phyloP scores from a whole-genome alignment of 495 filamentous ascomycete genomes.

The Aspergillus homomorphus region DNA sequence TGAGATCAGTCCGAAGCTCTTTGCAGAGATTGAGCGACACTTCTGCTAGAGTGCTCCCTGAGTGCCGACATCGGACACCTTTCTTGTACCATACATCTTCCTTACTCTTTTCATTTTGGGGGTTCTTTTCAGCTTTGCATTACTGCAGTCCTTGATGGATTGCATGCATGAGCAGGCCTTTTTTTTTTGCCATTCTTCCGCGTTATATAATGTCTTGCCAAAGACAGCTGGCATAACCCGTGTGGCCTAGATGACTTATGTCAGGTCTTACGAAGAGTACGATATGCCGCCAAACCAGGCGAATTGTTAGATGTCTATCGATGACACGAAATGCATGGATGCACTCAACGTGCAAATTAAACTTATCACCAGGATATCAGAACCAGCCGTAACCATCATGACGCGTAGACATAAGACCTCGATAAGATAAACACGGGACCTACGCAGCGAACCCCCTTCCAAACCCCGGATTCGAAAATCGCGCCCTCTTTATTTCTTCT shows the following conservation, averaged over 20 bases:
- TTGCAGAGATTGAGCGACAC: slow-evolving; percentile 70
- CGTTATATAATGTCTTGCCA: background rate
- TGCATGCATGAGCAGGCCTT: background rate
- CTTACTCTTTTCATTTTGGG: background rate
- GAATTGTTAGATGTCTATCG: background rate
- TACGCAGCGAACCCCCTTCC: background rate
- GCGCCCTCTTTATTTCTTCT: slow-evolving; percentile 25
- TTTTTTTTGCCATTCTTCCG: background rate
- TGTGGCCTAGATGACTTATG: slow-evolving; percentile 1
- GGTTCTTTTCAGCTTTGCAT: slow-evolving; percentile 10
- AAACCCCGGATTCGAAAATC: too few species aligned
- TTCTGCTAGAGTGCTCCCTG: slow-evolving; percentile 53
- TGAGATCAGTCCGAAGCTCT: slow-evolving; percentile 86
- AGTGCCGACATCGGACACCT: slow-evolving; percentile 23
- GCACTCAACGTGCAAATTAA: background rate
- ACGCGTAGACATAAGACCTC: background rate
- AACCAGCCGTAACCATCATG: background rate
- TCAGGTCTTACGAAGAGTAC: slow-evolving; percentile 1
- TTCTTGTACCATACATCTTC: slow-evolving; percentile 13
- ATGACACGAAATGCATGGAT: background rate
- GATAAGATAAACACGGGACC: slow-evolving; percentile 8
- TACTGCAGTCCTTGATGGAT: slow-evolving; percentile 1
- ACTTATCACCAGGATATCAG: background rate
- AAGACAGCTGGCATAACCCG: slow-evolving; percentile 1
- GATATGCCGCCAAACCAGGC: background rate